Base-by-base conservation (phyloP, 768 basidiomycete genomes). In the Pisolithus albus region DNA sequence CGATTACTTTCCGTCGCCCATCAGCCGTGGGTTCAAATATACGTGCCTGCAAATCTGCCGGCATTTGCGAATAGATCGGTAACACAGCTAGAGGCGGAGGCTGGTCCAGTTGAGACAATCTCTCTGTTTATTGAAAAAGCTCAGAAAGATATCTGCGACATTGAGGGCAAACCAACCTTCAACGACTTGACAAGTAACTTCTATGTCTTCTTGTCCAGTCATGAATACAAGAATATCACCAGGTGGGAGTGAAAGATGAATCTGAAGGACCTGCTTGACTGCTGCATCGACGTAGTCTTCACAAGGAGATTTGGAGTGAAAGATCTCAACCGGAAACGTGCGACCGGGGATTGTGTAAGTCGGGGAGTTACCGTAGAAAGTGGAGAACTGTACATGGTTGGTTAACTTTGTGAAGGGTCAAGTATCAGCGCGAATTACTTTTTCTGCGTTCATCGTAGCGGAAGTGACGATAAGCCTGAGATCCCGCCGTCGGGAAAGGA, bases 121-220 rank as follows among this genome's bases (percentile, higher is more conserved):
- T 91, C 69, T 99, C 96, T 95, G 61, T 23, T 39, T 48, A 23
- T 32, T 51, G 15, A 52, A 36, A 47, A 28, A n/a, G 28, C 50
- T 46, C 36, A 49, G 15, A 15, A 47, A 10, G 5, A 15, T 39
- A 16, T 7, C 1, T 13, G 5, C n/a, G 15, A 4, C 9, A 21
- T 16, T 7, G 44, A 11, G 36, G 26, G 23, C 24, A 28, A 4
- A 63, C 78, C 43, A 47, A 92, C 93, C 93, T 68, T 86, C 81
- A 18, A 97, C 75, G 30, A 98, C 95, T 62, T 91, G 88, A 64
- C 96, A 99, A 10, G 93, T 98, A 28, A 92, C 80, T 70, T 98
- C 95, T 54, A 99, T 99, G 66, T 99, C 95, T 70, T 98, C 96
- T 71, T 98, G 96, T 36, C 96, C 96, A 24, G 96, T 99, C 95